Evolutionary conservation across 192 early-diverging fungal species (phyloP), one percentile per base, ranked within the genome.

Genomic region (Entomortierella beljakovae): DNA sequence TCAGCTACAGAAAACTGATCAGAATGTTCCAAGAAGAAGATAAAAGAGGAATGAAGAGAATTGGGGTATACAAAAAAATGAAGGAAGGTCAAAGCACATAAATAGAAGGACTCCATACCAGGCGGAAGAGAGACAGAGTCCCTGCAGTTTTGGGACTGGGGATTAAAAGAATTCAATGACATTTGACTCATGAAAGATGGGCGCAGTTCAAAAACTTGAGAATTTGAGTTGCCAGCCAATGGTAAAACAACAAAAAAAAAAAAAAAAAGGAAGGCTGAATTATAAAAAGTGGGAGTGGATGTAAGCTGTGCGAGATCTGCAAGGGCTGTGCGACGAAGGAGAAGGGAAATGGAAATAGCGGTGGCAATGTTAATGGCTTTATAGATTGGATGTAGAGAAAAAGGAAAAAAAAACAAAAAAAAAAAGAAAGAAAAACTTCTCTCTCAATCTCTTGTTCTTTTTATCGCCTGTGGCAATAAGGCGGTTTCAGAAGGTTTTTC

Each of bases 91-190:
- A 49, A 16, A 32, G 31, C 9, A 59, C n/a, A n/a, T n/a, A 8
- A 35, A 25, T 31, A 31, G 6, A 25, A 31, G 25, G 10, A 7
- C 2, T 50, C 7, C 56, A 26, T 68, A 68, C 65, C 65, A 50
- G 65, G 40, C 32, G 65, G 65, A 2, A 68, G 28, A 23, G 46
- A 35, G 31, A 50, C 23, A 6, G 64, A 40, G 26, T n/a, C 54
- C 35, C 28, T 66, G 64, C 64, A 56, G 64, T 31, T 25, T 15
- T 15, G 4, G 38, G 57, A 28, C 57, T 60, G 57, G 38, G 40
- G 38, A 16, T 9, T 33, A 40, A 26, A 33, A 13, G 54, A 42
- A 28, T 63, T 26, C 55, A 22, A 29, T 15, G 33, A 31, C 55
- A 57, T 57, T 7, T 50, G 49, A n/a, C 13, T 38, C 6, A 38